phyloP scores from a whole-genome alignment of 2,329 filamentous ascomycete genomes.

The Trichoderma atrobrunneum region DNA sequence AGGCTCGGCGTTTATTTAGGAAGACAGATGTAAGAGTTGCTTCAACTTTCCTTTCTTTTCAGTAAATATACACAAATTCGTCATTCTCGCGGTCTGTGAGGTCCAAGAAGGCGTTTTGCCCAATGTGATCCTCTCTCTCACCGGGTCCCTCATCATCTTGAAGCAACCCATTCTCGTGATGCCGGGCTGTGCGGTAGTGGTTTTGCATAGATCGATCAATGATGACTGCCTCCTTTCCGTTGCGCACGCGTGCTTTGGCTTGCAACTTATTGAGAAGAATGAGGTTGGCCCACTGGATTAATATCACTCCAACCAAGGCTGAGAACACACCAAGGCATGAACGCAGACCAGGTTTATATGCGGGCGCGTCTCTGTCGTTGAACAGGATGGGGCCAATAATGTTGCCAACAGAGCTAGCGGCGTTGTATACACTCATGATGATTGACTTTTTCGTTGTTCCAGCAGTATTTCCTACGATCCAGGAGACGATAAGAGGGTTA shows the following conservation, averaged over 20 bases:
- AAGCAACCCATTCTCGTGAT: slow-evolving; percentile 20
- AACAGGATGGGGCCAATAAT: slow-evolving; percentile 67
- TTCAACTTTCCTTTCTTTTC: slow-evolving; percentile 8
- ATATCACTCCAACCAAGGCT: slow-evolving; percentile 50
- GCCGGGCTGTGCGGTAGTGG: slow-evolving; percentile 35
- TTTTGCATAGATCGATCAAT: slow-evolving; percentile 60
- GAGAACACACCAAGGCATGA: slow-evolving; percentile 54
- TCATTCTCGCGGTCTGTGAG: slow-evolving; percentile 65
- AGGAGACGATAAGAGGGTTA: slow-evolving; percentile 64
- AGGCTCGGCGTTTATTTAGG: neutral
- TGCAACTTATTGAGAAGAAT: slow-evolving; percentile 57
- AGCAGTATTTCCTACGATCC: slow-evolving; percentile 67
- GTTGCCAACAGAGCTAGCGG: slow-evolving; percentile 60
- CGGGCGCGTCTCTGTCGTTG: slow-evolving; percentile 53
- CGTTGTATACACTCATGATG: slow-evolving; percentile 63
- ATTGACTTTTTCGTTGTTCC: slow-evolving; percentile 66
- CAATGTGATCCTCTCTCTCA: slow-evolving; percentile 30
- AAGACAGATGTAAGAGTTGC: neutral
- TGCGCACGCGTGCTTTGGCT: slow-evolving; percentile 50
- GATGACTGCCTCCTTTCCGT: slow-evolving; percentile 60
- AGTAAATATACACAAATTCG: slow-evolving; percentile 65
- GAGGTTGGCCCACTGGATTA: slow-evolving; percentile 55
- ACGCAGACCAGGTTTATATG: slow-evolving; percentile 56
- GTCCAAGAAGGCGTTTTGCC: slow-evolving; percentile 55
- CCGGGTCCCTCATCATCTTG: neutral